Evolutionary conservation across 176 grass and related monocot species (phyloP), one percentile per base, ranked within the genome.

Genomic region (Melocanna baccifera): DNA sequence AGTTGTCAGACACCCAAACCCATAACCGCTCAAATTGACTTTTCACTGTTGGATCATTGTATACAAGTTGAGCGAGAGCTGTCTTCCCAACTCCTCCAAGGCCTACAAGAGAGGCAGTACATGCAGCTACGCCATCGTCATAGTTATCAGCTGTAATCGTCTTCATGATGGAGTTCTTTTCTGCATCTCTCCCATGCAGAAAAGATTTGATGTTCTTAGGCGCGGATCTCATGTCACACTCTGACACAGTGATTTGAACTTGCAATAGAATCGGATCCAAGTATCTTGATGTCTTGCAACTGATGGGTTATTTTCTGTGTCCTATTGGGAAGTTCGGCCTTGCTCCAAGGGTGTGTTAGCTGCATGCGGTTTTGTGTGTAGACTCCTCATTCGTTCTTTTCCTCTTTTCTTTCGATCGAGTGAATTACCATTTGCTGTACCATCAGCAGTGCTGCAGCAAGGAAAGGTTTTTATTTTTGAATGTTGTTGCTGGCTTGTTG

Each of bases 51-150:
- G 69, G 47, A 14, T 75, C 82, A 61, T 81, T 34, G 29, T 81
- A 84, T 52, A 84, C 0, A 2, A 42, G 0, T 41, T 81, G 77
- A 30, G 83, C 47, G 13, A 85, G 68, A 51, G 69, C 39, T 6
- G 82, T 89, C 75, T 85, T 89, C 11, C 81, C 83, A 50, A 75
- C 42, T 9, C 82, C 82, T 32, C 7, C 83, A 9, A 64, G 75
- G 12, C 82, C 82, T 39, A 85, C 83, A 41, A n/a, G n/a, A 86
- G 67, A 57, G 87, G 76, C 0, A 89, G 16, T 11, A 84, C n/a
- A n/a, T n/a, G n/a, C 12, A n/a, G 16, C 3, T 23, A 69, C 0
- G 42, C n/a, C n/a, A n/a, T n/a, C 3, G 0, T 56, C 68, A 80
- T 28, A 18, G 12, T 3, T 45, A 1, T 12, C 1, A 14, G 18